Evolutionary conservation across 768 basidiomycete genomes (phyloP).

Genomic region (Calocybe cyanea): DNA sequence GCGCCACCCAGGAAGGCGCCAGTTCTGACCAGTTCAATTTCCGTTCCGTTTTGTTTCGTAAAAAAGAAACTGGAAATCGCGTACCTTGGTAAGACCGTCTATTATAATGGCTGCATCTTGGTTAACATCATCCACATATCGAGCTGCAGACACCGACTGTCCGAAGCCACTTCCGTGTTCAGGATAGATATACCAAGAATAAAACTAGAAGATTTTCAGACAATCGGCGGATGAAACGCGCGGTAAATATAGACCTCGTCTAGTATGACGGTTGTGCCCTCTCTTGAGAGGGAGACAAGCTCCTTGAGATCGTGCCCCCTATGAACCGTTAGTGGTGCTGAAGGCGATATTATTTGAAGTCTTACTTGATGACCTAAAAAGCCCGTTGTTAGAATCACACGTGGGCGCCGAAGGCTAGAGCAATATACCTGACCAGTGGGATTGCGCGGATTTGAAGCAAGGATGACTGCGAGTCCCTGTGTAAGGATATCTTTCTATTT

Average conservation of each 20-base stretch:
- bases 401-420: neutral
- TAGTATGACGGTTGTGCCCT: constrained; percentile 80
- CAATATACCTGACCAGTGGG: constrained; percentile 83
- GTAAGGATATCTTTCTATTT: constrained; percentile 70
- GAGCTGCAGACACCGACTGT: constrained; percentile 76
- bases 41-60: neutral
- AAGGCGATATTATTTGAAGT: neutral
- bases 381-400: neutral
- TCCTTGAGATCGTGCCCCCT: constrained; percentile 80
- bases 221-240: neutral
- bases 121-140: constrained; percentile 85
- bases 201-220: constrained; percentile 54
- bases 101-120: constrained; percentile 81
- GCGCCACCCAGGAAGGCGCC: constrained; percentile 94
- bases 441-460: constrained; percentile 94
- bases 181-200: constrained; percentile 93
- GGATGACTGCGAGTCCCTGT: constrained; percentile 80
- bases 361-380: constrained; percentile 48
- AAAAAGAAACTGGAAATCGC: neutral
- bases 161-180: constrained; percentile 73
- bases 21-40: constrained; percentile 59
- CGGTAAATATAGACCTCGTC: constrained; percentile 61
- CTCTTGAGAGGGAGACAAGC: constrained; percentile 67
- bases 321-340: constrained; percentile 1
- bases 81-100: constrained; percentile 88